Evolutionary conservation across 176 grass and related monocot species (phyloP).

Genomic region (Avena eriantha): DNA sequence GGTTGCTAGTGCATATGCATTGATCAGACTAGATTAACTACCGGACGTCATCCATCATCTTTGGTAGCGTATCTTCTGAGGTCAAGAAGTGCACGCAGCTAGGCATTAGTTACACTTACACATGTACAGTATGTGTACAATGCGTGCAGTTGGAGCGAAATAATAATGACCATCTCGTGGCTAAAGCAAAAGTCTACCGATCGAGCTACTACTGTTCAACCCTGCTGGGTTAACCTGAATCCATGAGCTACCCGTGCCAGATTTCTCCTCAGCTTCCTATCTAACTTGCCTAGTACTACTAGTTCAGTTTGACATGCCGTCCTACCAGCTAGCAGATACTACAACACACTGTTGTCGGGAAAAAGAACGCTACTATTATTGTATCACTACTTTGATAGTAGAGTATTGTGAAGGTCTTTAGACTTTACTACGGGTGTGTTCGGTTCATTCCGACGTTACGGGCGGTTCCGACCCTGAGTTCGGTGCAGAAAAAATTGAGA

Average conservation of each 20-base stretch:
- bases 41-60: background rate
- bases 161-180: constrained; percentile 51
- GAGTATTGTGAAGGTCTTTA: no score
- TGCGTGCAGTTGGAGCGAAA: constrained; percentile 43
- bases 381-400: no score
- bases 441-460: no score
- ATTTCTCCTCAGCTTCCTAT: constrained; percentile 30
- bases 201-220: background rate
- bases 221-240: constrained; percentile 22
- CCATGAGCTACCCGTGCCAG: constrained; percentile 48
- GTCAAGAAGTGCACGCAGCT: constrained; percentile 11
- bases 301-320: background rate
- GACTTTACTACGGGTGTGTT: no score
- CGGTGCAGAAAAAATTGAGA: no score
- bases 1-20: constrained; percentile 11
- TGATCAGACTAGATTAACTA: constrained; percentile 31
- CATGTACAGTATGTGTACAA: constrained; percentile 29
- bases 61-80: constrained; percentile 1
- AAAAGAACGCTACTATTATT: no score
- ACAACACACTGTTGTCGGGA: no score
- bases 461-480: no score
- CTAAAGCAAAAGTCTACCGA: constrained; percentile 26
- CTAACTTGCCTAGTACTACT: constrained; percentile 1
- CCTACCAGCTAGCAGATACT: background rate
- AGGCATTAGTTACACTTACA: constrained; percentile 19